Base-by-base conservation (phyloP, 495 filamentous ascomycete genomes). In the Parathielavia hyrcaniae region DNA sequence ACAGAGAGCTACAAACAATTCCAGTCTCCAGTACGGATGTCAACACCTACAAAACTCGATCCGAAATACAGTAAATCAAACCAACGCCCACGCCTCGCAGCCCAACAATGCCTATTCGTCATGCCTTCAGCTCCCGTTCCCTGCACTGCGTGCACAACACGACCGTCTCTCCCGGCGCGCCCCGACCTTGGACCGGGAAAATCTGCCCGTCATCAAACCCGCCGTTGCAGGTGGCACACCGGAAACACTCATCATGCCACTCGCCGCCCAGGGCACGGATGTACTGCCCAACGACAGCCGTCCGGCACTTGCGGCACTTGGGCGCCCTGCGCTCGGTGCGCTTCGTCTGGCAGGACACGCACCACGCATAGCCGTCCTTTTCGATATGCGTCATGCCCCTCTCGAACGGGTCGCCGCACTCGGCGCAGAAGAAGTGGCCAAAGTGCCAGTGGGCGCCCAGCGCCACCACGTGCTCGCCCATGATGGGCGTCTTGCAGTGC, bases 331-430 rank as follows among this genome's bases (percentile, higher is more conserved):
- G 66, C 69, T 81, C 80, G 22, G 89, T 96, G 23, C 95, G 83
- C 59, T 91, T 91, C 36, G 89, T 90, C 75, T 97, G 91, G 70
- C 93, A 99, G 36, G 78, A 77, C 16, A 97, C 81, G 71, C 93
- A 99, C 95, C 95, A 99, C 35, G 93, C 93, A 74, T 95, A 97
- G n/a, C 92, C 92, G 62, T 97, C 92, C 70, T 95, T 96, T 71
- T 99, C 95, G 22, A 99, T 93, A 69, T 96, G 93, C 48, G 91
- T 90, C 52, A 84, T 91, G 40, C 81, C 76, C 16, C 79, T 76
- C 67, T 86, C 86, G 69, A 97, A 97, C 17, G 91, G 90, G 79
- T 99, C 93, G 60, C 93, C 93, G 73, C 93, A 99, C 79, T 99
- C 89, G 32, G 95, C 95, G 68, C 93, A 99, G 81, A 97, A 99